Evolutionary conservation across 768 basidiomycete genomes (phyloP).

Genomic region (Naganishia antarctica): DNA sequence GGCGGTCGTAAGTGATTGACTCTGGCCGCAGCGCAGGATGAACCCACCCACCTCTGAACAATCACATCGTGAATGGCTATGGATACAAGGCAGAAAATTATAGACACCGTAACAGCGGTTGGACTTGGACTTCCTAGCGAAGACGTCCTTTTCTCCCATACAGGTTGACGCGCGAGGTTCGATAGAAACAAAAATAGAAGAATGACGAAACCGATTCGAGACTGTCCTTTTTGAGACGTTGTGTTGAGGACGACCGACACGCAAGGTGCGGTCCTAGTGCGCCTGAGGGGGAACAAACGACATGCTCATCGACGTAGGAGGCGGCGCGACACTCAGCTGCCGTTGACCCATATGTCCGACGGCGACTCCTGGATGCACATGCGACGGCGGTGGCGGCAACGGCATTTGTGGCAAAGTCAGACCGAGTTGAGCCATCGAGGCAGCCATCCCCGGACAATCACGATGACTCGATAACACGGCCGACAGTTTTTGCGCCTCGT

Average conservation of each 20-base stretch:
- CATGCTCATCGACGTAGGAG: not conserved
- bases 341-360: constrained; percentile 1
- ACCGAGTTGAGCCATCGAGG: constrained; percentile 29
- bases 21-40: too few species aligned
- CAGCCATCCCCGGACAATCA: constrained; percentile 43
- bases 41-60: too few species aligned
- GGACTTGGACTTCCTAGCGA: not conserved
- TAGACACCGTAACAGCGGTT: not conserved
- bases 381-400: constrained; percentile 5
- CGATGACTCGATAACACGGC: constrained; percentile 51
- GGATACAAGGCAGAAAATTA: constrained; percentile 5
- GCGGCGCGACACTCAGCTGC: constrained; percentile 17
- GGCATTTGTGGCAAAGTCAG: constrained; percentile 19
- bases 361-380: too few species aligned
- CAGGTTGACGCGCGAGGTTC: not conserved
- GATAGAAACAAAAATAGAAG: not conserved
- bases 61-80: too few species aligned
- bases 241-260: too few species aligned
- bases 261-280: constrained; percentile 5
- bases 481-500: constrained; percentile 78
- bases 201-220: not conserved
- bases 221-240: too few species aligned
- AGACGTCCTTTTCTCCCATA: not conserved
- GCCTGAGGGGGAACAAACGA: constrained; percentile 2
- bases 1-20: too few species aligned